Evolutionary conservation across 1,284 basidiomycete genomes (phyloP), one percentile per base, ranked within the genome.

Genomic region (Ceratorhiza oryzae-sativae): DNA sequence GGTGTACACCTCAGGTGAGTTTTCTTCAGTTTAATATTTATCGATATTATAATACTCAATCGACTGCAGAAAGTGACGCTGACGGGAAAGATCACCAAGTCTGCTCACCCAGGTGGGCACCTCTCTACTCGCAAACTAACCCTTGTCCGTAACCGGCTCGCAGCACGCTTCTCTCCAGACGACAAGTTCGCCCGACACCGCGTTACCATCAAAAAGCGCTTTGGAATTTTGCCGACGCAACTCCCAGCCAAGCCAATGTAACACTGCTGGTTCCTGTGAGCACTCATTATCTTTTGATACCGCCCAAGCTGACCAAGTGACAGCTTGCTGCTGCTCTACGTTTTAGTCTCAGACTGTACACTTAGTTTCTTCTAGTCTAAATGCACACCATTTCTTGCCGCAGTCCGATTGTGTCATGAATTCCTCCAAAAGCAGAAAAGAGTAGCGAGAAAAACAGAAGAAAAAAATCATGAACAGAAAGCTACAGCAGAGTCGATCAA

Each of bases 171-270:
- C 83, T 97, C 95, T 32, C 95, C 95, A 18, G 95, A 98, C 80
- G 95, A 97, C 87, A 97, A 97, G 85, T 98, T 96, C 83, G 96
- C 95, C 75, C 87, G 94, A 74, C 95, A 98, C 80, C 90, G 95
- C 75, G 93, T 97, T 72, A 96, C 94, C 3, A 91, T 97, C 80
- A 97, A 97, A 85, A 94, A 93, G 83, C 88, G 95, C 80, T 92
- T 86, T 79, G 88, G 88, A 74, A 88, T 96, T 74, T 87, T 98
- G 75, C 88, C 89, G 74, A 96, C 95, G 25, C 94, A 97, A 80
- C 85, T 93, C n/a, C 94, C 95, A 36, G 83, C 86, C 74, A 94
- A 94, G 81, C 95, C 95, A 13, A 85, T 95, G 83, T 95, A 86
- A 85, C n/a, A 79, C 63, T 25, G 27, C 12, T 39, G 12, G 18